Percentiles rank a stretch among this genome's conserved stretches.
These are phyloP conservation scores for Capniomyces stellatus DNA, from an alignment of 371 early-diverging fungal species.

Conservation along the genomic window DNA sequence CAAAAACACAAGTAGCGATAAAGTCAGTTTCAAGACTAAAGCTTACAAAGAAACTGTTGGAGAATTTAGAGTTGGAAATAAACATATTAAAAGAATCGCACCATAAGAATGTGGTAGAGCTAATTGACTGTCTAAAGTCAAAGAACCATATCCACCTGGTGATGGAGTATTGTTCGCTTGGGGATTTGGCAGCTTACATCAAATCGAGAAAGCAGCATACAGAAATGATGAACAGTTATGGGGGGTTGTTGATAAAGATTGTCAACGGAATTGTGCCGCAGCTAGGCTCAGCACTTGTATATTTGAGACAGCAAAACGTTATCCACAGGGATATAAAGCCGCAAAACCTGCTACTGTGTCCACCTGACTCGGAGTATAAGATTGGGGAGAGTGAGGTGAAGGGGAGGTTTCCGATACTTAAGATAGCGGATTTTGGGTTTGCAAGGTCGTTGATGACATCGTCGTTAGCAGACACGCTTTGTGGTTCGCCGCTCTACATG, in stretches of 20 bases:
- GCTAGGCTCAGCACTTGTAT: constrained; percentile 69
- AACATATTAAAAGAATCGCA: constrained; percentile 61
- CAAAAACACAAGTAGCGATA: constrained; percentile 55
- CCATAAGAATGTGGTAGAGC: constrained; percentile 71
- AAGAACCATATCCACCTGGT: constrained; percentile 75
- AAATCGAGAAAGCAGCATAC: constrained; percentile 37
- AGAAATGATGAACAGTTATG: constrained; percentile 26
- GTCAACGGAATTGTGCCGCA: constrained; percentile 45
- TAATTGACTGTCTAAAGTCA: constrained; percentile 57
- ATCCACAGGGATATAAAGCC: constrained; percentile 95
- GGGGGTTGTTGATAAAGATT: constrained; percentile 33
- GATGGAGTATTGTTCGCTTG: constrained; percentile 87
- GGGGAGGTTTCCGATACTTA: constrained; percentile 29
- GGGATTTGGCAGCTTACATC: constrained; percentile 79
- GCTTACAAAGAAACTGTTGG: constrained; percentile 69
- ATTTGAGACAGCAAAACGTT: constrained; percentile 60
- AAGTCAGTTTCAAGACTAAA: constrained; percentile 71
- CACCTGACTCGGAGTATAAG: constrained; percentile 24
- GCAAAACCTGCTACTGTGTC: constrained; percentile 59
- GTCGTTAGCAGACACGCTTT: constrained; percentile 81
- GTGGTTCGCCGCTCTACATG: constrained; percentile 93
- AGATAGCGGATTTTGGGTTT: constrained; percentile 95
- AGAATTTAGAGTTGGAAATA: constrained; percentile 86
- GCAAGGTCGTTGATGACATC: constrained; percentile 67
- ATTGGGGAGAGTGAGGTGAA: constrained; percentile 21